Conservation (phyloP, 2,329 filamentous ascomycete genomes). For the Penicillium sp. region DNA sequence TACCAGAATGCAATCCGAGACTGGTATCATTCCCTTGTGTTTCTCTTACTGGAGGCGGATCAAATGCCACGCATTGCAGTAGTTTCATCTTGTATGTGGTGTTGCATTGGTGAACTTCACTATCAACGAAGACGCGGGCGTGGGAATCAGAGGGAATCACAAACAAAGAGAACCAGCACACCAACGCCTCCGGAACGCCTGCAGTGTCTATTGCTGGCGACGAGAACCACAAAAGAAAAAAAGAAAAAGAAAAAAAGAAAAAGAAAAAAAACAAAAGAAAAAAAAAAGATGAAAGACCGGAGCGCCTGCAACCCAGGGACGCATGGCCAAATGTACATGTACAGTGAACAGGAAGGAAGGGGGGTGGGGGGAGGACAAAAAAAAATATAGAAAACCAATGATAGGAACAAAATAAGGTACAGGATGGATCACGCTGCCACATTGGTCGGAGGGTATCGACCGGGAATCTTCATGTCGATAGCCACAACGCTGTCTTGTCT, state of each 20-base stretch:
- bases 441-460: slow-evolving; percentile 34
- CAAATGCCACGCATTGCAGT: slow-evolving; percentile 10
- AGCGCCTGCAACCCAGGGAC: slow-evolving; percentile 18
- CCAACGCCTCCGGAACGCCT: slow-evolving; percentile 14
- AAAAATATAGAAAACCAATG: slow-evolving; percentile 5
- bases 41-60: slow-evolving; percentile 10
- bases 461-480: slow-evolving; percentile 37
- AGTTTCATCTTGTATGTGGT: background rate
- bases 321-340: slow-evolving; percentile 12
- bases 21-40: slow-evolving; percentile 2
- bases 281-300: slow-evolving; percentile 3
- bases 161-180: background rate
- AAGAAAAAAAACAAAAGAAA: too few relatives aligned
- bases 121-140: slow-evolving; percentile 11
- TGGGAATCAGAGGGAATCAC: slow-evolving; percentile 12
- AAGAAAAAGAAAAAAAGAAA: too few relatives aligned
- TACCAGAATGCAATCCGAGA: background rate
- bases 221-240: slow-evolving; percentile 2
- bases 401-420: slow-evolving; percentile 4
- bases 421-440: slow-evolving; percentile 24
- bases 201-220: slow-evolving; percentile 6
- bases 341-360: slow-evolving; percentile 1
- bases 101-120: background rate
- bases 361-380: background rate
- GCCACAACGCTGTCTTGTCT: slow-evolving; percentile 34